Base-by-base conservation (phyloP, 83 land plant genomes). In the Picea abies region DNA sequence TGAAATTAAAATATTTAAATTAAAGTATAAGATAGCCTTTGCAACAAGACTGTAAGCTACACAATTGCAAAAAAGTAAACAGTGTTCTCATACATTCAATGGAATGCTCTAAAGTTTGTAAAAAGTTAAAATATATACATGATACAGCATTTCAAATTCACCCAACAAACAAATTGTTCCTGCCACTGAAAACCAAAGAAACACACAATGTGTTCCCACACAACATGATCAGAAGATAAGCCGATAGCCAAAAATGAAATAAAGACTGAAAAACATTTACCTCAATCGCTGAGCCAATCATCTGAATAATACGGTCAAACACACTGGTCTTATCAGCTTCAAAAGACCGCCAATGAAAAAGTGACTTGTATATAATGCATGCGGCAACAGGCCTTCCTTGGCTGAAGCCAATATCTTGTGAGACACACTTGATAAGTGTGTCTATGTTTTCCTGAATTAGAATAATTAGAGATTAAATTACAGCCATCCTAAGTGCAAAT, bases 321-420 rank as follows among this genome's bases (percentile, higher is more conserved):
- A 97, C 97, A 89, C 91, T 95, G 2, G 99, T 97, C 82, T 87
- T 94, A 63, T 97, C 99, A 78, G 99, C 95, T 85, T 97, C 99
- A 94, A 97, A 97, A 7, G 98, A 97, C 63, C 93, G 96, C 99
- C 99, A 97, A n/a, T 97, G 92, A 60, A 96, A 90, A 78, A 97
- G 92, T 52, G 96, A 92, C 85, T 94, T 97, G 84, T 96, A 97
- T 37, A 97, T 93, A 26, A 93, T 92, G 81, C 92, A 90, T 49
- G 98, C 99, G 71, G 98, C 99, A 84, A 96, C 90, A 80, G 99
- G 98, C 85, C 94, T 87, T 37, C 94, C 95, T 65, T 94, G 82
- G 87, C 92, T 94, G 84, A 92, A 96, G 0, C 99, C 99, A 69
- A 97, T 84, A 84, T 97, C 90, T 84, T 96, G 87, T 63, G 72